Conservation (phyloP, 1,284 basidiomycete genomes). For the Phlebopus sp. region DNA sequence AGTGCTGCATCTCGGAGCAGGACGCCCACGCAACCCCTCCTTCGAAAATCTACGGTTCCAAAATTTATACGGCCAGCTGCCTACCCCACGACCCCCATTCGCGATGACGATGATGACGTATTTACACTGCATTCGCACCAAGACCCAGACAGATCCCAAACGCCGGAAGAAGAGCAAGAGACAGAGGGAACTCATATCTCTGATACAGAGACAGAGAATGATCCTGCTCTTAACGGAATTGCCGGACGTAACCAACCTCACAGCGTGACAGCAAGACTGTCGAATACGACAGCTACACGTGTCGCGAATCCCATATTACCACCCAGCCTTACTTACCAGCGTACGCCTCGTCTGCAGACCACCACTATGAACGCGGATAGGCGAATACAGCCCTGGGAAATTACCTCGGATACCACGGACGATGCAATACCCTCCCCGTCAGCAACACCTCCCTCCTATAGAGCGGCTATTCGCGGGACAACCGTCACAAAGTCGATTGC, state of each 20-base stretch:
- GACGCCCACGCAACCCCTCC: conserved; percentile 14
- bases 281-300: conserved; percentile 20
- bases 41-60: conserved; percentile 13
- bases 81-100: conserved; percentile 23
- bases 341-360: conserved; percentile 28
- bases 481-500: conserved; percentile 11
- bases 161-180: conserved; percentile 13
- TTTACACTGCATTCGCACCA: conserved; percentile 46
- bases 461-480: conserved; percentile 36
- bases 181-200: conserved; percentile 12
- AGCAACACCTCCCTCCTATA: conserved; percentile 52
- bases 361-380: conserved; percentile 12
- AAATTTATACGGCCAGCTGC: conserved; percentile 19
- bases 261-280: conserved; percentile 10
- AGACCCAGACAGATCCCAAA: conserved; percentile 33
- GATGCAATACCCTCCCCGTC: conserved; percentile 35
- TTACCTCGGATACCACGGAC: conserved; percentile 39
- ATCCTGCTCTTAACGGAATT: conserved; percentile 4
- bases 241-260: conserved; percentile 17
- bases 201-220: conserved; percentile 25
- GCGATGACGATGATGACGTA: conserved; percentile 39
- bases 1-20: conserved; percentile 11
- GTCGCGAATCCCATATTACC: conserved; percentile 24
- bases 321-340: conserved; percentile 23
- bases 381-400: conserved; percentile 33